A percentile compares a stretch with the other conserved stretches of the same genome.
Evolutionary conservation across 805 yeast genomes (phyloP).

Genomic region (Starmerella scarabaei): DNA sequence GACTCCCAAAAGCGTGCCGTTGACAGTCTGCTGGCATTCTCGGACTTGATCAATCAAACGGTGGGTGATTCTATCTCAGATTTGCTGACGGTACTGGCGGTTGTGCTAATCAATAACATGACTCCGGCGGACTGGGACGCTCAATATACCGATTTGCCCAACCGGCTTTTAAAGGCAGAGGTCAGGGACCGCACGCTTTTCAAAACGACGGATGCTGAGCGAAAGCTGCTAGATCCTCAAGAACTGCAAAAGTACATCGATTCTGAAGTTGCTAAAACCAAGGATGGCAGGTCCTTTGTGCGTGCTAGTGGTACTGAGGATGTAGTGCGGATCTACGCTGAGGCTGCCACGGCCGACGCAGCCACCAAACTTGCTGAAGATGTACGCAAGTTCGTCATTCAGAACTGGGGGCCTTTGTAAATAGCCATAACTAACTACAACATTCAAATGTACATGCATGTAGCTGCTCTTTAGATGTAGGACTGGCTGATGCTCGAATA

Average conservation of each 20-base stretch:
- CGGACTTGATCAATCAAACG: conserved; percentile 77
- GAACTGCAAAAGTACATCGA: conserved; percentile 72
- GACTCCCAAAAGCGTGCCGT: conserved; percentile 40
- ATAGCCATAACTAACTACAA: too few species aligned
- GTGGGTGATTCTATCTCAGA: conserved; percentile 99
- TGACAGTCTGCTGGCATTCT: conserved; percentile 43
- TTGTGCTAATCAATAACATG: conserved; percentile 43
- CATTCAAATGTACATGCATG: too few species aligned
- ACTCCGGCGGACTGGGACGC: conserved; percentile 61
- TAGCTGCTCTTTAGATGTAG: too few species aligned
- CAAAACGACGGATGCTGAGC: conserved; percentile 81
- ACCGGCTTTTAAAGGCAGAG: conserved; percentile 62
- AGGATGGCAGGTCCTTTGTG: conserved; percentile 73
- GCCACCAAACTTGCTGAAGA: conserved; percentile 35
- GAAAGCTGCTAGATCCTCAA: conserved; percentile 59
- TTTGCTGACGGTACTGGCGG: conserved; percentile 59
- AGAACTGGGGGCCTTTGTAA: conserved; percentile 2
- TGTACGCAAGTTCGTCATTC: conserved; percentile 22
- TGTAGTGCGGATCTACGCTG: conserved; percentile 92
- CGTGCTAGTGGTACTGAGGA: conserved; percentile 97
- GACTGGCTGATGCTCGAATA: too few species aligned
- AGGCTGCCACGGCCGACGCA: conserved; percentile 45
- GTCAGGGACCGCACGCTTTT: conserved; percentile 73
- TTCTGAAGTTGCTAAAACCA: conserved; percentile 40
- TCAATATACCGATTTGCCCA: conserved; percentile 76